Evolutionary conservation across 2,329 filamentous ascomycete genomes (phyloP), one percentile per base, ranked within the genome.

Genomic region (Fusarium robinianum): DNA sequence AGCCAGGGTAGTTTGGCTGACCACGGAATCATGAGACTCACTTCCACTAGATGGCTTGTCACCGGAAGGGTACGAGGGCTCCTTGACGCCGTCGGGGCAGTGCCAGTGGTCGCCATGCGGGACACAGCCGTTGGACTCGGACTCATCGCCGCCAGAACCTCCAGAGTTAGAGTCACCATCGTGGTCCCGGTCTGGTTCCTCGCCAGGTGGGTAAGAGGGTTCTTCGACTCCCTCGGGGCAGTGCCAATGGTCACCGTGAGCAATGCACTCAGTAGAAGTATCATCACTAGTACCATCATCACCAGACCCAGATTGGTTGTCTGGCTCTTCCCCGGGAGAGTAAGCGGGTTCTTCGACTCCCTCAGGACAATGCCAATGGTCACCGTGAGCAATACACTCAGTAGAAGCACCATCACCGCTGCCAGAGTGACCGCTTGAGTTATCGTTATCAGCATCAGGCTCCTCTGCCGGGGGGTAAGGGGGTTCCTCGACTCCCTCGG

Each of bases 171-270:
- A 17, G 17, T 18, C 29, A 19, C 12, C 29, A 15, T 12, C 14
- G 26, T 8, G 11, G 9, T 29, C 14, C 11, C 9, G n/a, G 11
- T 14, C 26, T 5, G 26, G 26, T 14, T 29, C 26, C 12, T 29
- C 11, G 4, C 26, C 26, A 5, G 26, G 26, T 5, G 23, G 10
- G 22, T 44, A 27, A 9, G 34, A 24, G 7, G 51, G 46, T 9
- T 54, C 46, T 3, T 46, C 31, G 8, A 55, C 48, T 11, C 55
- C 54, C 2, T 50, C 43, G 6, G 52, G 54, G 23, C 55, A 58
- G 23, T 58, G 42, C 46, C 45, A 44, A 21, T 51, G 34, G 35
- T 44, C 35, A 12, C 24, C 31, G 26, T 57, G 35, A 8, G 51
- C 43, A 6, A 32, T 34, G 12, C 51, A 54, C 17, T 51, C 34